These are phyloP conservation scores for Blastobotrys illinoisensis DNA, from an alignment of 1,139 yeast species.

Conservation along the genomic window DNA sequence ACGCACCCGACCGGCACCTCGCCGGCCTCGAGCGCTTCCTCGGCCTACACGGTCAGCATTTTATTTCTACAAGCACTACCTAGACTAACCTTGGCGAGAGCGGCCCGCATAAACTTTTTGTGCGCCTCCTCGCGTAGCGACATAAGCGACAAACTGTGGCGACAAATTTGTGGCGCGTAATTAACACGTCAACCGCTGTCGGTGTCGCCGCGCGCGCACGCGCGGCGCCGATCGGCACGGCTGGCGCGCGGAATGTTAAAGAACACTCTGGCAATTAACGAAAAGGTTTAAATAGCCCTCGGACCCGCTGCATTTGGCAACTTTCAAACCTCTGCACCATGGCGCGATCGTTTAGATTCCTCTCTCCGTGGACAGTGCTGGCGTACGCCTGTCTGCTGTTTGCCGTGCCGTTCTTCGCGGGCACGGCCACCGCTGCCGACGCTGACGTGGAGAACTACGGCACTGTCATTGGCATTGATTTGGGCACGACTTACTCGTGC, in stretches of 20 bases:
- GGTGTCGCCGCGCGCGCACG: not conserved
- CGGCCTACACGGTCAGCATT: constrained; percentile 37
- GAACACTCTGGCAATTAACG: not conserved
- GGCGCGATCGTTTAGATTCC: constrained; percentile 8
- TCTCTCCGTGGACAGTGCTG: constrained; percentile 46
- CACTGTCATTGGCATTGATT: constrained; percentile 76
- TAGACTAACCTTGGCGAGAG: not conserved
- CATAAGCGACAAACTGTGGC: too few relatives aligned
- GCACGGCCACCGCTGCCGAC: constrained; percentile 42
- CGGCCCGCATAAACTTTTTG: not conserved
- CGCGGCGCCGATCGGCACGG: not conserved
- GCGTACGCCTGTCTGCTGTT: constrained; percentile 54
- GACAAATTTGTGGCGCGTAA: too few relatives aligned
- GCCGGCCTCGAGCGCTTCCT: constrained; percentile 46
- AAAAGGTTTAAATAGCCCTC: not conserved
- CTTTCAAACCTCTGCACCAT: not conserved
- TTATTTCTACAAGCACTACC: not conserved
- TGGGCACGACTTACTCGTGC: constrained; percentile 90
- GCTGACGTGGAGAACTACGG: constrained; percentile 52
- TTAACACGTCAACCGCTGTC: not conserved
- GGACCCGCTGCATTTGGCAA: not conserved
- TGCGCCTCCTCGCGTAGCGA: not conserved
- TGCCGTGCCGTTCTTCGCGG: constrained; percentile 51
- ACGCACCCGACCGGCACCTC: constrained; percentile 78
- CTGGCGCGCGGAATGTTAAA: not conserved